Evolutionary conservation across 2,329 filamentous ascomycete species (phyloP), one percentile per base, ranked within the genome.

Genomic region (Zymoseptoria tritici): DNA sequence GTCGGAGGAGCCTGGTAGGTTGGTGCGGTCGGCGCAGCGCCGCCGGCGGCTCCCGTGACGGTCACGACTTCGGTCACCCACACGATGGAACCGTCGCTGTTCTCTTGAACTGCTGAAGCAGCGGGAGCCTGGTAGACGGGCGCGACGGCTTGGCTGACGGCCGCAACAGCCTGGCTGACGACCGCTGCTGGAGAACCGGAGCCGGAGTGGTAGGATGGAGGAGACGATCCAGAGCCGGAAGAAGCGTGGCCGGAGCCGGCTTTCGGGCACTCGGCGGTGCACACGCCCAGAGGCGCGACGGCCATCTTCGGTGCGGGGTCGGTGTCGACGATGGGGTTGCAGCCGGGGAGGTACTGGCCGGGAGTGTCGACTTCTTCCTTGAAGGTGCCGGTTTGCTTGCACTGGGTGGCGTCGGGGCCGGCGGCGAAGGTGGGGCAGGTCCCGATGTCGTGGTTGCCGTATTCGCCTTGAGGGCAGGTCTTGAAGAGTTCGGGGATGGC

Each of bases 401-500:
- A 79, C 24, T 79, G 78, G 62, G 80, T 55, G 46, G 52, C 58
- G 54, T 52, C 60, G 24, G 50, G 46, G 22, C 57, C 58, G 24
- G 57, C 57, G 24, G 68, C 67, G 64, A 69, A 74, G 63, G 80
- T 80, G 1, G 74, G 71, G 72, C 81, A 84, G 73, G 79, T 78
- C 9, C 81, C 79, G 75, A 86, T 90, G 63, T 81, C 77, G 65
- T 88, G 83, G 77, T 89, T 86, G 56, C 84, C 84, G 7, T 69
- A 64, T 57, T 80, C 80, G 50, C 83, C 81, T 36, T 81, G 81
- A 65, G 85, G 77, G 77, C 89, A 90, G 56, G 78, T 83, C 69
- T 87, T 79, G 65, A 90, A 84, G 64, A 89, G 86, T 62, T 81
- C 78, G 73, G 87, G 84, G 56, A 90, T 84, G 50, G 82, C 80